These are phyloP conservation scores for Deakozyma indianensis DNA, from an alignment of 805 yeast genomes.

Conservation along the genomic window DNA sequence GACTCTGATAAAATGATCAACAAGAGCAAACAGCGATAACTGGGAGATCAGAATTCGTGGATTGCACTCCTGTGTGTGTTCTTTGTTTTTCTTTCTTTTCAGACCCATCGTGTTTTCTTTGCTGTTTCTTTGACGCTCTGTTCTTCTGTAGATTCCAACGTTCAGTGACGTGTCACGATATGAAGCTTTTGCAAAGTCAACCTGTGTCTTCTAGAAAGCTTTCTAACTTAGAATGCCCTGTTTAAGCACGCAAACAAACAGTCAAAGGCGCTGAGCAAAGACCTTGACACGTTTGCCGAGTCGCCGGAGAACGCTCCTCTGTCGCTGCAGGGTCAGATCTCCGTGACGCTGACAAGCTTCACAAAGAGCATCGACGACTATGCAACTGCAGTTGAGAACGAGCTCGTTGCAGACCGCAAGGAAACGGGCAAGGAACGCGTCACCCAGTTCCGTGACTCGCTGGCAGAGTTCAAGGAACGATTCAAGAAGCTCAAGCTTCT, in stretches of 20 bases:
- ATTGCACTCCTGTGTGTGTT: no score
- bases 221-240: slow-evolving; percentile 52
- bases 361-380: slow-evolving; percentile 64
- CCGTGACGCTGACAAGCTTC: slow-evolving; percentile 67
- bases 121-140: no score
- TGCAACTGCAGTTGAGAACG: slow-evolving; percentile 42
- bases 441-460: slow-evolving; percentile 33
- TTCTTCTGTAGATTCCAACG: no score
- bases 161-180: no score
- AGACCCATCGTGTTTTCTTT: no score
- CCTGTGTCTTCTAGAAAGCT: no score
- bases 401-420: slow-evolving; percentile 36
- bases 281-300: slow-evolving; percentile 41
- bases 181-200: no score
- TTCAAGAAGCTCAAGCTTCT: slow-evolving; percentile 39
- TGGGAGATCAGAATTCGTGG: no score
- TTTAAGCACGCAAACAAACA: slow-evolving; percentile 86
- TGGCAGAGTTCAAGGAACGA: slow-evolving; percentile 30
- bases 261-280: slow-evolving; percentile 55
- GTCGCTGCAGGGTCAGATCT: slow-evolving; percentile 58
- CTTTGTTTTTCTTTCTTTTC: no score
- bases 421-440: slow-evolving; percentile 49
- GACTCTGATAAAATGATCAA: no score
- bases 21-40: no score
- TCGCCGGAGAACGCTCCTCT: slow-evolving; percentile 58